Evolutionary conservation across 2,329 filamentous ascomycete genomes (phyloP).

Genomic region (Purpureocillium lavendulum): DNA sequence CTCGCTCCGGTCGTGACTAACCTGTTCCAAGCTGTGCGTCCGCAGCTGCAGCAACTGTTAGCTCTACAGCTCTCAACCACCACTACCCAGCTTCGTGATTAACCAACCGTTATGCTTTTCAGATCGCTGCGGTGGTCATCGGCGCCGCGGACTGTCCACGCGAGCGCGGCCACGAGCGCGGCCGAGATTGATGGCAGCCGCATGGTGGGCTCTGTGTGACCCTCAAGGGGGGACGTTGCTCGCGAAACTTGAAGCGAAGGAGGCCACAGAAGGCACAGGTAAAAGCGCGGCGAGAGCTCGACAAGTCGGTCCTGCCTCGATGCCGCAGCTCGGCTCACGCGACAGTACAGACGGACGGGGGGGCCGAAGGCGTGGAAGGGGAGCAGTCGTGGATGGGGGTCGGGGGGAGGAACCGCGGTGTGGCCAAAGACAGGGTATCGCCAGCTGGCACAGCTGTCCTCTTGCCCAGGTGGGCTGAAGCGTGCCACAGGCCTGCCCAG

Average conservation of each 20-base stretch:
- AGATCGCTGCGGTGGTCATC: constrained; percentile 34
- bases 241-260: background rate
- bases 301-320: background rate
- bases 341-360: background rate
- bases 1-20: constrained; percentile 34
- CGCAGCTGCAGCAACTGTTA: constrained; percentile 52
- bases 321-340: constrained; percentile 1
- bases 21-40: constrained; percentile 76
- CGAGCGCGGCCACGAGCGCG: constrained; percentile 39
- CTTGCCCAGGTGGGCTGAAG: constrained; percentile 6
- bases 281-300: background rate
- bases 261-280: background rate
- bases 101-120: constrained; percentile 42
- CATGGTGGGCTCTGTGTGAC: constrained; percentile 26
- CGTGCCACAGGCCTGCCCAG: too few relatives aligned
- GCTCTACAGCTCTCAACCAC: background rate
- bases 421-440: constrained; percentile 1
- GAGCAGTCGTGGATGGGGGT: background rate
- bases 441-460: constrained; percentile 14
- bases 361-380: background rate
- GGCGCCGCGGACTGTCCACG: constrained; percentile 39
- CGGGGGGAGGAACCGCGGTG: background rate
- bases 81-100: background rate
- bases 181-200: constrained; percentile 38
- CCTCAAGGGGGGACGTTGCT: too few relatives aligned